These are phyloP conservation scores for Pigoraptor vietnamica DNA, from an alignment of 78 protist genomes.

Conservation along the genomic window DNA sequence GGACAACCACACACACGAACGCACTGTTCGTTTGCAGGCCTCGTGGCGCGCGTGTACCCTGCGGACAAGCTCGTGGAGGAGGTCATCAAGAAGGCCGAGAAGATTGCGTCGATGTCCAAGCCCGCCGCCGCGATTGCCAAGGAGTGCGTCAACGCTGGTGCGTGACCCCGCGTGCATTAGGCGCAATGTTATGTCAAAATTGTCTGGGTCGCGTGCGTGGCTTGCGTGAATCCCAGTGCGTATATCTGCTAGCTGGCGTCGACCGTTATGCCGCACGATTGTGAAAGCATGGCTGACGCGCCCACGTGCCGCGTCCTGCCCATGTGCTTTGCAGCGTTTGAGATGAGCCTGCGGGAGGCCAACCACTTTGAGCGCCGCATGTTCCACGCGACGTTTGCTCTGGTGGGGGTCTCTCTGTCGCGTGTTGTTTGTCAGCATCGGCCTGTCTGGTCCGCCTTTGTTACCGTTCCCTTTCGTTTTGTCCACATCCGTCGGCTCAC, in stretches of 20 bases:
- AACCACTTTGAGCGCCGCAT: constrained; percentile 69
- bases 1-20: too few species aligned
- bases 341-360: constrained; percentile 77
- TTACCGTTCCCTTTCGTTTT: constrained; percentile 66
- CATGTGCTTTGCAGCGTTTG: constrained; percentile 33
- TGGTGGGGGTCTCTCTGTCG: not conserved
- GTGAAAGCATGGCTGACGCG: not conserved
- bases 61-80: not conserved
- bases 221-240: not conserved
- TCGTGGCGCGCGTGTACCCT: constrained; percentile 60
- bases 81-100: not conserved
- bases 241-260: not conserved
- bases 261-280: not conserved
- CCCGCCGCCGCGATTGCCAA: constrained; percentile 64
- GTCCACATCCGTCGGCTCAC: too few species aligned
- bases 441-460: constrained; percentile 44
- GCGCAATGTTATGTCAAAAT: too few species aligned
- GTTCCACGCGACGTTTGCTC: constrained; percentile 89
- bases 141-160: constrained; percentile 70
- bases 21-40: constrained; percentile 47
- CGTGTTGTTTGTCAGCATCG: not conserved
- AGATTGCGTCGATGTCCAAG: constrained; percentile 71
- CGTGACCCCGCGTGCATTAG: not conserved
- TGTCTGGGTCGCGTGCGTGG: not conserved
- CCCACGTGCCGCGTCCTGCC: not conserved